phyloP scores from a whole-genome alignment of 78 protist species.

The Emiliania huxleyi region DNA sequence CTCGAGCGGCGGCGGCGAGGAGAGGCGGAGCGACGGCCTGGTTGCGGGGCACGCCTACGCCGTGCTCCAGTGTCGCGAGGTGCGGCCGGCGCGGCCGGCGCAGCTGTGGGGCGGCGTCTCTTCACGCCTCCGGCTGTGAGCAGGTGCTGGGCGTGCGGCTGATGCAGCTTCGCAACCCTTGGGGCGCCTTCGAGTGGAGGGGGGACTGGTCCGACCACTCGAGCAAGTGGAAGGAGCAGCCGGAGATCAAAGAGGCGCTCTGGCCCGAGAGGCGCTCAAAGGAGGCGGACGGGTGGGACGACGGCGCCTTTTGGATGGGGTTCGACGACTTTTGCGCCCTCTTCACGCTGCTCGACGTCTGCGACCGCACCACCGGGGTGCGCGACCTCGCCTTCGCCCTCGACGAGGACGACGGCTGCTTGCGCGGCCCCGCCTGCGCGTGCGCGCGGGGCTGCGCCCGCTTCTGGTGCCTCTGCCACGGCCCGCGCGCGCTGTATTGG shows the following conservation, averaged over 20 bases:
- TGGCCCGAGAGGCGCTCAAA: neutral
- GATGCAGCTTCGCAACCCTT: constrained; percentile 42
- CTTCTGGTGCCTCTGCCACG: neutral
- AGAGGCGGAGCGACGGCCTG: neutral
- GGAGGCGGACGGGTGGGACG: neutral
- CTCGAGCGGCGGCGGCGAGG: constrained; percentile 12
- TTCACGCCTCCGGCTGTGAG: no score
- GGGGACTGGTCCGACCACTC: constrained; percentile 38
- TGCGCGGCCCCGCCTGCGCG: neutral
- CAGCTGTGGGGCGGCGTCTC: no score
- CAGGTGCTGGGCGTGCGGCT: neutral
- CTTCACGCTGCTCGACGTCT: neutral
- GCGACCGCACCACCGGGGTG: constrained; percentile 29
- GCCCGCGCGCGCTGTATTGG: neutral
- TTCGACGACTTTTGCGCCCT: neutral
- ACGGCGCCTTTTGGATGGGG: constrained; percentile 30
- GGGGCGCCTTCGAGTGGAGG: constrained; percentile 42
- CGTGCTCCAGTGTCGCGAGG: neutral
- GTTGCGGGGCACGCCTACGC: constrained; percentile 26
- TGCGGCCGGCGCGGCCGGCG: neutral
- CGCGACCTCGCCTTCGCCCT: neutral
- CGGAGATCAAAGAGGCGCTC: neutral
- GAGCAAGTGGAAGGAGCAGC: neutral
- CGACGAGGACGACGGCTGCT: constrained; percentile 6
- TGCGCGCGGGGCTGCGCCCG: neutral